Evolutionary conservation across 2,329 filamentous ascomycete species (phyloP), one percentile per base, ranked within the genome.

Genomic region (Claviceps africana): DNA sequence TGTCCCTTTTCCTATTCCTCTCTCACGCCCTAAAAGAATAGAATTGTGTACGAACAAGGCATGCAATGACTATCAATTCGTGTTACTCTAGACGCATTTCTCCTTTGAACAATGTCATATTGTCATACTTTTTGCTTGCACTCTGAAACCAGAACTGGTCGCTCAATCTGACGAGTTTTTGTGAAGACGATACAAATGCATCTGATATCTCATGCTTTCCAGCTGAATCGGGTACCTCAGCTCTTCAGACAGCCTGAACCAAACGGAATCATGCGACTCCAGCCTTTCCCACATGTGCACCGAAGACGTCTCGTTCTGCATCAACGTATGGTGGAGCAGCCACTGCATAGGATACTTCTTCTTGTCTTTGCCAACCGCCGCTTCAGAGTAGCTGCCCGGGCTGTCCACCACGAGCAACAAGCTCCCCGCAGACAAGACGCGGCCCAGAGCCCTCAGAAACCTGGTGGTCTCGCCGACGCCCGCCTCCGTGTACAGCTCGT

Each of bases 171-270:
- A 43, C 28, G 49, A 15, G 10, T 47, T 28, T 21, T 35, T 47
- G 33, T 58, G 56, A 48, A 67, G 54, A 44, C 71, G 70, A 58
- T 95, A 97, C 17, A 96, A 64, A 70, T 96, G 89, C 60, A 95
- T 74, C 67, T 97, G 91, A 67, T 91, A 95, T 47, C 90, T 81
- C 90, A 96, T 95, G 64, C 96, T 88, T 70, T 97, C 91, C 63
- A 97, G 69, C 50, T 82, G 77, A 60, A 96, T 88, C 8, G 89
- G 85, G 69, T 96, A 97, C 42, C 75, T 72, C 57, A 96, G 67
- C 17, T 67, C 71, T 1, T 79, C 75, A 13, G 77, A 72, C 37
- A 95, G 69, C 44, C 91, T 79, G 68, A 91, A 96, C 91, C 91
- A 97, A 51, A 79, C 70, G 2, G 86, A 89, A 47, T 95, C 88